Percentiles rank a stretch among this genome's conserved stretches.
Conservation (phyloP, 257 asterid genomes). For the Asclepias syriaca region DNA sequence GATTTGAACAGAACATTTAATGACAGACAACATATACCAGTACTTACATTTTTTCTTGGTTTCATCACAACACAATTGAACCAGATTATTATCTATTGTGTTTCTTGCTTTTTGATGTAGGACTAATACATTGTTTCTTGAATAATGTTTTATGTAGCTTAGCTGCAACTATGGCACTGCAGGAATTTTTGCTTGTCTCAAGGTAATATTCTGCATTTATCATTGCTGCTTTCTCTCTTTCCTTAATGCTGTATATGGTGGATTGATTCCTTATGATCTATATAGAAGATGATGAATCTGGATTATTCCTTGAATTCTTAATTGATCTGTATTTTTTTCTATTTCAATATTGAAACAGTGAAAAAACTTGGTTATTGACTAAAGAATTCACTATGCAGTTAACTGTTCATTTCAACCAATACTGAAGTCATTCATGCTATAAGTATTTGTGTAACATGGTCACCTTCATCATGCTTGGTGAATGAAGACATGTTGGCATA, state of each 20-base stretch:
- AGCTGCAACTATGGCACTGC: constrained; percentile 31
- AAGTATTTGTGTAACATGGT: not conserved
- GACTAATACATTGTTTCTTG: not conserved
- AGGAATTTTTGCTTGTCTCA: constrained; percentile 34
- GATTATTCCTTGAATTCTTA: not conserved
- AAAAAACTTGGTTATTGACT: not conserved
- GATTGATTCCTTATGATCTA: not conserved
- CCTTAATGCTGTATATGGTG: not conserved
- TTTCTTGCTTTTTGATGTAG: not conserved
- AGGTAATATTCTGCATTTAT: constrained; percentile 21
- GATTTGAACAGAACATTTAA: not conserved
- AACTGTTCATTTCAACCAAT: not conserved
- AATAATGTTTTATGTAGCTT: constrained; percentile 22
- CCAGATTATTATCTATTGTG: not conserved
- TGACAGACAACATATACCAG: not conserved
- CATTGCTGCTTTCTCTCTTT: not conserved
- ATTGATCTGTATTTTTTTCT: not conserved
- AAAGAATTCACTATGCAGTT: not conserved
- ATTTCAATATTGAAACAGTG: not conserved
- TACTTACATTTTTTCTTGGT: not conserved
- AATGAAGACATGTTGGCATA: not conserved
- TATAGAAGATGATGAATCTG: not conserved
- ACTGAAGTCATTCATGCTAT: not conserved
- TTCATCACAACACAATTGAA: not conserved
- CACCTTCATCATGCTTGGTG: not conserved